phyloP scores from a whole-genome alignment of 2,329 filamentous ascomycete genomes.

The Fusarium albosuccineum region DNA sequence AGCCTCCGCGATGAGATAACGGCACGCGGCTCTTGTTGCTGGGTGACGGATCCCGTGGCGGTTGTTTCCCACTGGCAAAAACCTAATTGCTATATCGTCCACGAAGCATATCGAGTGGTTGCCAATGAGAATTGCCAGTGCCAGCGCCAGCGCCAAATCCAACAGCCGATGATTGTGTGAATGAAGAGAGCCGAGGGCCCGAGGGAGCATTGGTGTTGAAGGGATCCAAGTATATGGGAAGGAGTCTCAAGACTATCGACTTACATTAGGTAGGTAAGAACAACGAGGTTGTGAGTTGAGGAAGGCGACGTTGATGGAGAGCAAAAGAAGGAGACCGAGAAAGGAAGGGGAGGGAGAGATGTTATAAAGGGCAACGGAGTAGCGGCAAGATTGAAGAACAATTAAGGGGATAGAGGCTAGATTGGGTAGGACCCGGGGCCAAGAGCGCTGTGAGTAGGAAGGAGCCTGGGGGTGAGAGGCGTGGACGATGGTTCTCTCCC shows the following conservation, averaged over 20 bases:
- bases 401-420: constrained; percentile 37
- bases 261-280: constrained; percentile 41
- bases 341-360: constrained; percentile 36
- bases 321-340: constrained; percentile 20
- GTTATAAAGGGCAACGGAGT: constrained; percentile 38
- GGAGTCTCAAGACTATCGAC: constrained; percentile 20
- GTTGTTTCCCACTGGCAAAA: too few relatives aligned
- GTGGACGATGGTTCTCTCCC: constrained; percentile 17
- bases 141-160: background rate
- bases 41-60: constrained; percentile 3
- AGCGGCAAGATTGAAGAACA: constrained; percentile 21
- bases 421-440: constrained; percentile 24
- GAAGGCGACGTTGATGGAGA: constrained; percentile 40
- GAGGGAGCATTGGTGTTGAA: background rate
- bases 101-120: background rate
- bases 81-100: too few relatives aligned
- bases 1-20: constrained; percentile 1
- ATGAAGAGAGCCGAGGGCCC: background rate
- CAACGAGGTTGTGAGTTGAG: constrained; percentile 41
- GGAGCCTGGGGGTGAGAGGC: constrained; percentile 1
- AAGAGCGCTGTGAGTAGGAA: background rate
- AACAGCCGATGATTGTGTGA: background rate
- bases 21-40: constrained; percentile 10
- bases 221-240: constrained; percentile 7
- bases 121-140: background rate